A percentile compares a stretch with the other conserved stretches of the same genome.
Conservation (phyloP, 2,329 filamentous ascomycete genomes). For the Cordyceps cateniannulata region DNA sequence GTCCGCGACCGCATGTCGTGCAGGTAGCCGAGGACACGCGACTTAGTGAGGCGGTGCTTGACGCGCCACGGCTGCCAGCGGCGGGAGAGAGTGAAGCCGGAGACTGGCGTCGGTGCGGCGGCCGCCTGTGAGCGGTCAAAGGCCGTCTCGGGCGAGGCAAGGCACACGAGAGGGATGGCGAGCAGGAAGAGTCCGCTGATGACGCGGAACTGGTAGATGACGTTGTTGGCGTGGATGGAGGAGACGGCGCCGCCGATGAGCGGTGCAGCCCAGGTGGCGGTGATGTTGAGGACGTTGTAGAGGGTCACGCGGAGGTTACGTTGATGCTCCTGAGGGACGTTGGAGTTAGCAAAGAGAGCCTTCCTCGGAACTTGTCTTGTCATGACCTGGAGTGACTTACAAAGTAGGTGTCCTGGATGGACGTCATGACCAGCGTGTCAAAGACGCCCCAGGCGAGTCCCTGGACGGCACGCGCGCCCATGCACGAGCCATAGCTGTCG, state of each 20-base stretch:
- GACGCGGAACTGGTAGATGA: conserved; percentile 44
- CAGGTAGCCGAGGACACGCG: conserved; percentile 31
- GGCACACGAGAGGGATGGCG: conserved; percentile 39
- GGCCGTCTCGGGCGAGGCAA: conserved; percentile 46
- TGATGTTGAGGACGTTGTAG: conserved; percentile 37
- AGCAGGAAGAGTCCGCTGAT: conserved; percentile 42
- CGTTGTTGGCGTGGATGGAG: conserved; percentile 34
- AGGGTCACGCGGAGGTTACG: conserved; percentile 37
- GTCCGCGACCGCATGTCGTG: conserved; percentile 32
- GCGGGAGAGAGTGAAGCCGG: conserved; percentile 15
- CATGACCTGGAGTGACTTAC: conserved; percentile 30
- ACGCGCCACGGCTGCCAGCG: conserved; percentile 20
- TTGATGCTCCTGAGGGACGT: conserved; percentile 48
- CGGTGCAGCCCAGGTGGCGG: conserved; percentile 47
- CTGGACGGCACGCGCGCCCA: conserved; percentile 48
- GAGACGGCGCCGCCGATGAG: conserved; percentile 41
- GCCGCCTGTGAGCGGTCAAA: conserved; percentile 36
- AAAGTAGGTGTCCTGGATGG: conserved; percentile 52
- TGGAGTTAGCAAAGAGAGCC: too few relatives aligned
- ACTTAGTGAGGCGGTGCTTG: conserved; percentile 25
- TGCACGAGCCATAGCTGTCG: conserved; percentile 37
- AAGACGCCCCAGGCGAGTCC: conserved; percentile 54
- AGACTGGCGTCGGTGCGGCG: conserved; percentile 14
- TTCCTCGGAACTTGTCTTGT: too few relatives aligned
- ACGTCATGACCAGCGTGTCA: conserved; percentile 45